Base-by-base conservation (phyloP, 1,284 basidiomycete species). In the Microbotryum intermedium region DNA sequence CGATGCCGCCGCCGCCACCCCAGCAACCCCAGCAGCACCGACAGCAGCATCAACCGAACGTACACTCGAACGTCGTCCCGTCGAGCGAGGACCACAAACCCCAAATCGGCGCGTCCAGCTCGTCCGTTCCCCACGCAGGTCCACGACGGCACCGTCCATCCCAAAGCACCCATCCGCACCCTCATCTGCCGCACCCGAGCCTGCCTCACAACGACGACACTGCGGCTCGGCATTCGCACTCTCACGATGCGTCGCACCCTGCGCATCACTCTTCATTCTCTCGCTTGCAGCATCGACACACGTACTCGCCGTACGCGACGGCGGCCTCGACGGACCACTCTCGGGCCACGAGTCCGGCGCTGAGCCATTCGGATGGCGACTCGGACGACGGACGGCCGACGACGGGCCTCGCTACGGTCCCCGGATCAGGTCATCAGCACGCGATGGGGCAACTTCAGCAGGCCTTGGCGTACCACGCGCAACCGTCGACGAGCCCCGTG, bases 401-500 rank as follows among this genome's bases (percentile, higher is more conserved):
- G 46, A 52, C 29, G 30, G 62, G 65, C 7, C 57, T 59, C 50
- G 62, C 58, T 10, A 62, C 65, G 25, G 62, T 59, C 13, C 61
- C 66, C 1, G 59, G 61, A 1, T 58, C 50, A 42, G 61, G 58
- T 6, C 64, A 66, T 44, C 26, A 46, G 29, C 59, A 61, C 43
- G 64, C 61, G 23, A 64, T 66, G 43, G 60, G 61, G 0, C 59
- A 66, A 39, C 60, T 66, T 1, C 64, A 68, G 44, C 59, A 63
- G 53, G 62, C 63, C 29, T 65, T 77, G 20, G 71, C 66, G 25
- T 74, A 74, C 60, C 61, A 65, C 21, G 46, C 63, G 45, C 74
- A 76, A 11, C 74, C 74, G 2, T 74, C 75, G n/a, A 86, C 87
- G 0, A 86, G 84, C 65, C 90, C 90, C 0, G 90, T 91, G 75